A percentile compares a stretch with the other conserved stretches of the same genome.
phyloP scores from a whole-genome alignment of 2,329 filamentous ascomycete species.

The Fusarium robinianum region DNA sequence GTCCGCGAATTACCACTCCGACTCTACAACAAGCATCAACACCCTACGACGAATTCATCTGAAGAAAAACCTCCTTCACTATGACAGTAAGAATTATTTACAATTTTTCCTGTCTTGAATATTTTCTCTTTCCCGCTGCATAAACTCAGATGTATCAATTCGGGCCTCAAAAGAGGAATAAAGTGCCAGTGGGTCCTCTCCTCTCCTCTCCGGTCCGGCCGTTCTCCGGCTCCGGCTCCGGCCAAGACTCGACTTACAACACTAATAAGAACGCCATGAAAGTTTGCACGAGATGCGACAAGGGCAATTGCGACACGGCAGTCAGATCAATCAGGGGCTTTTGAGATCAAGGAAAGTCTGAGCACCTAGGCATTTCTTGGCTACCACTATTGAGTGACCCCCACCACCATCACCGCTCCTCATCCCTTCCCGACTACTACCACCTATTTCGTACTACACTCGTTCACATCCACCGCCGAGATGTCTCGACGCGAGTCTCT shows the following conservation, averaged over 20 bases:
- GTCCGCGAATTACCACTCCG: constrained; percentile 34
- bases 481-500: no score
- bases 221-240: constrained; percentile 7
- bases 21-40: background rate
- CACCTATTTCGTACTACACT: background rate
- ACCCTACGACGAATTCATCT: background rate
- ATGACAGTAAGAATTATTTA: background rate
- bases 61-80: background rate
- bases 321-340: background rate
- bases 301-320: no score
- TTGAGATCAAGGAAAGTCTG: background rate
- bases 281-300: constrained; percentile 3
- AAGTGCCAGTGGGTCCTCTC: constrained; percentile 23
- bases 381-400: no score
- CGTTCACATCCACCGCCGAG: no score
- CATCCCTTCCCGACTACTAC: background rate
- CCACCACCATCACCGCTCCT: no score
- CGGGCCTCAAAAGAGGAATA: constrained; percentile 6
- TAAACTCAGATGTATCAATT: constrained; percentile 6
- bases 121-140: background rate
- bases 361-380: background rate
- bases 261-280: background rate
- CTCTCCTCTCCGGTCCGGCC: constrained; percentile 11
- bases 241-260: constrained; percentile 10
- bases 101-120: fast-evolving